Percentiles rank a stretch among this genome's conserved stretches.
Conservation (phyloP, 805 yeast genomes). For the Suhomyces emberorum region DNA sequence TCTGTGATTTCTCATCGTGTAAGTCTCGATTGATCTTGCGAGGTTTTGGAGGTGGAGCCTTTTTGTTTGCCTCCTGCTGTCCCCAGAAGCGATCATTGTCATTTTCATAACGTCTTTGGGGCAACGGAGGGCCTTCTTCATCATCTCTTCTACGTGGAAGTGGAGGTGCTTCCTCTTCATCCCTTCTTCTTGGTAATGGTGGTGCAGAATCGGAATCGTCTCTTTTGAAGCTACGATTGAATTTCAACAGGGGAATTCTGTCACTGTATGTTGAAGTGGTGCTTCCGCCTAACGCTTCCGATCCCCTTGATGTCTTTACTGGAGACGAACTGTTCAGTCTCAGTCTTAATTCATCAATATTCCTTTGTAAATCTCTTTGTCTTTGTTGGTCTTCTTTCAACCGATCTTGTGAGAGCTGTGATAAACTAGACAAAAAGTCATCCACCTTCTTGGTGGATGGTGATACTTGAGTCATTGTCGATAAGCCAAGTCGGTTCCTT, state of each 20-base stretch:
- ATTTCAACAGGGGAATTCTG: constrained; percentile 14
- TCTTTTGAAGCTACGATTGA: constrained; percentile 12
- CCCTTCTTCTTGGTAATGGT: constrained; percentile 1
- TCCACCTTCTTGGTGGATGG: constrained; percentile 34
- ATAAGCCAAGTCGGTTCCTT: no score
- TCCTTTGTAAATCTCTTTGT: constrained; percentile 30
- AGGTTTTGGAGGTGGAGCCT: constrained; percentile 14
- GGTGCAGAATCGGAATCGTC: constrained; percentile 1
- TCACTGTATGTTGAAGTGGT: neutral
- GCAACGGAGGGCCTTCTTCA: constrained; percentile 15
- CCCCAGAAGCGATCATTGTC: neutral
- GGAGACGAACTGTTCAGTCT: constrained; percentile 23
- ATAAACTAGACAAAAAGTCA: constrained; percentile 34
- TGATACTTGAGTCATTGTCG: constrained; percentile 19
- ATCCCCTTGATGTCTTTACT: constrained; percentile 11
- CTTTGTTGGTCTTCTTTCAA: constrained; percentile 33
- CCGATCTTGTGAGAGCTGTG: constrained; percentile 34
- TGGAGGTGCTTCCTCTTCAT: constrained; percentile 13
- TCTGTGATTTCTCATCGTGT: constrained; percentile 4
- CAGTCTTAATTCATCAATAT: constrained; percentile 28
- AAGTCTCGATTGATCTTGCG: no score
- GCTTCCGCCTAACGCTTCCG: neutral
- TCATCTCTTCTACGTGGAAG: constrained; percentile 12
- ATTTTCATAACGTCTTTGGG: constrained; percentile 9
- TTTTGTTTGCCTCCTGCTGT: neutral